Conservation (phyloP, 176 grass and related monocot genomes). For the Oryza rufipogon region DNA sequence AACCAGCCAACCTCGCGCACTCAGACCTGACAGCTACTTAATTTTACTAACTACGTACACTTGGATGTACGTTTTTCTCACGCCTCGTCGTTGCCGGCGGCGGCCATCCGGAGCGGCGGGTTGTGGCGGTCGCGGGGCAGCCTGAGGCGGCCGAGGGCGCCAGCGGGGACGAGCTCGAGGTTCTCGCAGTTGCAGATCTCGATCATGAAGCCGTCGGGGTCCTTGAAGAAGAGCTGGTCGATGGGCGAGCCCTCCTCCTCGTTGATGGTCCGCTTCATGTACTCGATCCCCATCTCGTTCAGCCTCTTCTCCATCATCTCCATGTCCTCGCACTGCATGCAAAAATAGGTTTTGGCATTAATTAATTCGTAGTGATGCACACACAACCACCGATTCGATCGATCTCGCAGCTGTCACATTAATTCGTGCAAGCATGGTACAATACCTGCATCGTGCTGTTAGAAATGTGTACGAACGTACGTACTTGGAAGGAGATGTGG, state of each 20-base stretch:
- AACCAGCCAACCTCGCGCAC: too few species aligned
- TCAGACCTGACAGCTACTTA: too few species aligned
- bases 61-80: neutral
- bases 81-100: neutral
- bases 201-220: slow-evolving; percentile 80
- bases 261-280: slow-evolving; percentile 71
- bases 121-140: slow-evolving; percentile 57
- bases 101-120: slow-evolving; percentile 44
- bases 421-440: too few species aligned
- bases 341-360: too few species aligned
- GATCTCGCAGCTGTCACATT: too few species aligned
- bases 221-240: slow-evolving; percentile 84
- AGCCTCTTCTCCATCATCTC: slow-evolving; percentile 60
- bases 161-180: slow-evolving; percentile 72
- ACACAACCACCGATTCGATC: neutral
- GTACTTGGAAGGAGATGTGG: slow-evolving; percentile 75
- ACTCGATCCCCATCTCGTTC: slow-evolving; percentile 51
- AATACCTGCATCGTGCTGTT: too few species aligned
- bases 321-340: slow-evolving; percentile 64
- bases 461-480: neutral
- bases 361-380: too few species aligned
- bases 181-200: slow-evolving; percentile 93
- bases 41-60: too few species aligned
- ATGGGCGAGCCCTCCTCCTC: slow-evolving; percentile 67
- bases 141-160: slow-evolving; percentile 52